Conservation (phyloP, 179 eudicot genomes). For the Silene noctiflora region DNA sequence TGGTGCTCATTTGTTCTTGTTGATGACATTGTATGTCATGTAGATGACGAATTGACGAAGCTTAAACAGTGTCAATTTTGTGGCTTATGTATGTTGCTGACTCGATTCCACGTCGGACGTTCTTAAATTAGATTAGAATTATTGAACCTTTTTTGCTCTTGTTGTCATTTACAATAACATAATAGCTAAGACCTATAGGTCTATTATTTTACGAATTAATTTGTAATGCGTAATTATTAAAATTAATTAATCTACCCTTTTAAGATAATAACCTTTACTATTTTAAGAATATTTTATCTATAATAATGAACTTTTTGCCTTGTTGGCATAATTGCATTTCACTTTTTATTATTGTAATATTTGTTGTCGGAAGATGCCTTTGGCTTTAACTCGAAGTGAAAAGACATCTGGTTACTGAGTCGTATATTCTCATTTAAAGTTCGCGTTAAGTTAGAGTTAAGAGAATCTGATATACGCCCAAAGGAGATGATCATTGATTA, state of each 20-base stretch:
- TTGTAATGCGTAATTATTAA: background rate
- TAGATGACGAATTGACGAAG: conserved; percentile 11
- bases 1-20: background rate
- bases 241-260: background rate
- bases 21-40: conserved; percentile 26
- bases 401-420: conserved; percentile 24
- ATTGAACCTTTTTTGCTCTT: conserved; percentile 11
- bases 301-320: conserved; percentile 12
- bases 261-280: background rate
- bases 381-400: conserved; percentile 29
- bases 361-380: conserved; percentile 10
- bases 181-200: background rate
- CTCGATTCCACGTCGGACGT: conserved; percentile 25
- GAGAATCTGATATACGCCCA: background rate
- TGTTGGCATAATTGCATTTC: conserved; percentile 24
- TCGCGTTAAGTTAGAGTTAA: background rate
- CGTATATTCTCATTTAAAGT: background rate
- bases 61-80: conserved; percentile 10
- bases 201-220: no score
- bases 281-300: background rate
- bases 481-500: no score
- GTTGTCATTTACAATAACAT: background rate
- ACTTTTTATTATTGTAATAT: conserved; percentile 22
- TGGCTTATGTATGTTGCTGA: conserved; percentile 30
- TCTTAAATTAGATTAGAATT: background rate